A percentile compares a stretch with the other conserved stretches of the same genome.
Evolutionary conservation across 2,329 filamentous ascomycete species (phyloP).

Genomic region (Trichoderma semiorbis): DNA sequence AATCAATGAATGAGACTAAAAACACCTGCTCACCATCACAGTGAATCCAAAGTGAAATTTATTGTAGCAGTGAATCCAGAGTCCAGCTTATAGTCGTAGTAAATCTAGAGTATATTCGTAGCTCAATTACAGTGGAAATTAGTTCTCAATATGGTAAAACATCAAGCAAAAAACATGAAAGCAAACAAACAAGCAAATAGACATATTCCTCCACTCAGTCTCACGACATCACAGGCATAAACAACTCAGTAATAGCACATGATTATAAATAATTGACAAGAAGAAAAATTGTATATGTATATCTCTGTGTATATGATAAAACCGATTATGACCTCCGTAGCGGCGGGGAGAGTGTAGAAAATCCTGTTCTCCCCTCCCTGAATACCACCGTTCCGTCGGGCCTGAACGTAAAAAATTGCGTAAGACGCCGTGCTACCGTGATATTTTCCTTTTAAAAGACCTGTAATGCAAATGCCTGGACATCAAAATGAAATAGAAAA

Average conservation of each 20-base stretch:
- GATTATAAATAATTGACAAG: neutral
- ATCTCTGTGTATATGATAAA: neutral
- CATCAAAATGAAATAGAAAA: neutral
- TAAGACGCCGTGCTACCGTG: slow-evolving; percentile 12
- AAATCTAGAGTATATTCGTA: neutral
- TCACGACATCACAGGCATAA: neutral
- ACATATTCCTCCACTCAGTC: neutral
- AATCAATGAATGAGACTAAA: neutral
- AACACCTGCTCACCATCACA: too few species aligned
- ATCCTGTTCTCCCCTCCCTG: neutral
- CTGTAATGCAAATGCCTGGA: slow-evolving; percentile 13
- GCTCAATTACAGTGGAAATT: neutral
- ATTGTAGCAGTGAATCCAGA: neutral
- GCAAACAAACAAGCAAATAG: neutral
- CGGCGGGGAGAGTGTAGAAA: neutral
- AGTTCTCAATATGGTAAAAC: neutral
- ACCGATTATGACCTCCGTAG: slow-evolving; percentile 5
- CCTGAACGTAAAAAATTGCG: slow-evolving; percentile 5
- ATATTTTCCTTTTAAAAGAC: slow-evolving; percentile 11
- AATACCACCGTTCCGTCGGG: neutral
- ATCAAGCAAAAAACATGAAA: neutral
- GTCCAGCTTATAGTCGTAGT: neutral
- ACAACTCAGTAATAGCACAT: neutral
- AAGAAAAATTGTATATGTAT: neutral
- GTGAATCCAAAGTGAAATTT: neutral